These are phyloP conservation scores for Citropsis articulata DNA, from an alignment of 345 rosid species.

Conservation along the genomic window DNA sequence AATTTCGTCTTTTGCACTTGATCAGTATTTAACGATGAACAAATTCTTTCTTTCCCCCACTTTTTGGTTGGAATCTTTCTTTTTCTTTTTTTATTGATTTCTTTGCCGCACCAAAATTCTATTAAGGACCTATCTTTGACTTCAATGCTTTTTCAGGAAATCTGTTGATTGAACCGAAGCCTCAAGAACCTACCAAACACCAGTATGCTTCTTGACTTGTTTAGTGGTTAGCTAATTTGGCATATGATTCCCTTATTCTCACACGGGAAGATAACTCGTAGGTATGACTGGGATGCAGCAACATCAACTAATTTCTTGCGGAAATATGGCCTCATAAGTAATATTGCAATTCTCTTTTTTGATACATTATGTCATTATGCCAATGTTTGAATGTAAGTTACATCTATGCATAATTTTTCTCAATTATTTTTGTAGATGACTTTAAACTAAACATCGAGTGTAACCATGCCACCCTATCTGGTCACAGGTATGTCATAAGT, in stretches of 20 bases:
- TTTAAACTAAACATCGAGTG: slow-evolving; percentile 89
- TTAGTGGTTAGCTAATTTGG: neutral
- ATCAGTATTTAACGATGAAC: neutral
- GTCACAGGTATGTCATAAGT: slow-evolving; percentile 55
- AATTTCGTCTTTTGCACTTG: neutral
- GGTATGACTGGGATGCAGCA: slow-evolving; percentile 99
- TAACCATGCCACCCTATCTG: slow-evolving; percentile 96
- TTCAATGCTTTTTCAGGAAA: slow-evolving; percentile 49
- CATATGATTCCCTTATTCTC: neutral
- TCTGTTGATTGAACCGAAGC: slow-evolving; percentile 91
- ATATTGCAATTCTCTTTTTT: neutral
- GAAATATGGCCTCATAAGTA: slow-evolving; percentile 77
- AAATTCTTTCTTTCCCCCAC: neutral
- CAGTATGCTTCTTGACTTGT: slow-evolving; percentile 41
- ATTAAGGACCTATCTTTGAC: neutral
- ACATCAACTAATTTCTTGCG: slow-evolving; percentile 80
- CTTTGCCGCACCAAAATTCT: neutral
- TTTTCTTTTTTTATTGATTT: neutral
- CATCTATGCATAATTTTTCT: neutral
- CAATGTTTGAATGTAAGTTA: neutral
- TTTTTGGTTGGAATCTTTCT: neutral
- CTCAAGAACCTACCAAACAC: slow-evolving; percentile 97
- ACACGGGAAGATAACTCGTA: slow-evolving; percentile 20
- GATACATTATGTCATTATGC: neutral
- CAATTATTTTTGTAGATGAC: slow-evolving; percentile 42